Base-by-base conservation (phyloP, 169 alveolate species). In the Plasmodium falciparum region DNA sequence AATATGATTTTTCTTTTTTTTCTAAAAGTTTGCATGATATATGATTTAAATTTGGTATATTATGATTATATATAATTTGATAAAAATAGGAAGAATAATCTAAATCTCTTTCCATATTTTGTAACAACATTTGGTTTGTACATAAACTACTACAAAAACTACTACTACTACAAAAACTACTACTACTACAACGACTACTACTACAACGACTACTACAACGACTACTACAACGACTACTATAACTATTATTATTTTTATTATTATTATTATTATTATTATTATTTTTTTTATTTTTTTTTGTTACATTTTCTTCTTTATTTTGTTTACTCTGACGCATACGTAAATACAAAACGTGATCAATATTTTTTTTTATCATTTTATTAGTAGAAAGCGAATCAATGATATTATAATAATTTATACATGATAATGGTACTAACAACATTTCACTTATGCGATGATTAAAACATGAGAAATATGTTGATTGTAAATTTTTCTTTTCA, bases 391-490 rank as follows among this genome's bases (percentile, higher is more conserved):
- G 13, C 6, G 4, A 5, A 39, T 39, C 47, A 24, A 29, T 56
- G 8, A 83, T 13, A 39, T 9, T 15, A 6, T 49, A 45, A 29
- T 70, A 70, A 63, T 61, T 83, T 20, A 43, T 59, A 15, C 43
- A 12, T 9, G 85, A 59, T 73, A 83, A 45, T 9, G 83, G 91
- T 20, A 83, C 50, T 39, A 83, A 49, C 17, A 72, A 69, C 85
- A 83, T 83, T 33, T 67, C 91, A 20, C 91, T 83, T 47, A 83
- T 47, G n/a, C 91, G 91, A 50, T 83, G 91, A 9, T 69, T 3
- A 73, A 83, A 83, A 50, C 91, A 83, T 29, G 58, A 56, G 43
- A 83, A 67, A 83, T 83, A 70, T 33, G 56, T 80, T 50, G 52
- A 12, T 17, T 7, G 13, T 62, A 22, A 22, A 22, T 62, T 24